Conservation (phyloP, 2,329 filamentous ascomycete species). For the Venturia oleaginea region DNA sequence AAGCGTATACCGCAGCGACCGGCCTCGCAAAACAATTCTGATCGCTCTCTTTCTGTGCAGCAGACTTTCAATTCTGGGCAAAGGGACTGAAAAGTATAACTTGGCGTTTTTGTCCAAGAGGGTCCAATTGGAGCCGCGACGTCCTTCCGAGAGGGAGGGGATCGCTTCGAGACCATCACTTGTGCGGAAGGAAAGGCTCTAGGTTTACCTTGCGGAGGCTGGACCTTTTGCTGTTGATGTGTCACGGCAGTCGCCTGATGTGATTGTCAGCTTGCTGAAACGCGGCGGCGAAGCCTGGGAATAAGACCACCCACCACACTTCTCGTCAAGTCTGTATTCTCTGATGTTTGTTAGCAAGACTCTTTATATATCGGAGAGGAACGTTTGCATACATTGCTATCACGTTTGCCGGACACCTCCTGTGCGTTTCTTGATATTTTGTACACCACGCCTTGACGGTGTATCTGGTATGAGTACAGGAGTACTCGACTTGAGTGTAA, state of each 20-base stretch:
- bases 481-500: constrained; percentile 50
- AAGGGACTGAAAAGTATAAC: not conserved
- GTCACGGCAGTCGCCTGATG: constrained; percentile 15
- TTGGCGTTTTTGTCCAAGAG: not conserved
- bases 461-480: constrained; percentile 46
- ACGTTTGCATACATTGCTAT: constrained; percentile 36
- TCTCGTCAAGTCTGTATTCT: constrained; percentile 40
- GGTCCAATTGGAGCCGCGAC: not conserved
- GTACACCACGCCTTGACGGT: constrained; percentile 49
- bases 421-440: constrained; percentile 45
- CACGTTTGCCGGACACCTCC: constrained; percentile 46
- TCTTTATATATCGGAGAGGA: not conserved
- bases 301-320: constrained; percentile 31
- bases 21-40: not conserved
- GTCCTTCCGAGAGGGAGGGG: not conserved
- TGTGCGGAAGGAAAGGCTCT: not conserved
- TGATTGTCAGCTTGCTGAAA: not conserved
- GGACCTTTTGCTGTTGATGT: constrained; percentile 13
- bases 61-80: not conserved
- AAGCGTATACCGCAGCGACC: not conserved
- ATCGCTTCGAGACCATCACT: not conserved
- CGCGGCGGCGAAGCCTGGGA: not conserved
- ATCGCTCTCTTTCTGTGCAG: not conserved
- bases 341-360: constrained; percentile 18
- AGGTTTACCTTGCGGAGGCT: constrained; percentile 64